Conservation (phyloP, 306 rosid genomes). For the Phaseolus lunatus region DNA sequence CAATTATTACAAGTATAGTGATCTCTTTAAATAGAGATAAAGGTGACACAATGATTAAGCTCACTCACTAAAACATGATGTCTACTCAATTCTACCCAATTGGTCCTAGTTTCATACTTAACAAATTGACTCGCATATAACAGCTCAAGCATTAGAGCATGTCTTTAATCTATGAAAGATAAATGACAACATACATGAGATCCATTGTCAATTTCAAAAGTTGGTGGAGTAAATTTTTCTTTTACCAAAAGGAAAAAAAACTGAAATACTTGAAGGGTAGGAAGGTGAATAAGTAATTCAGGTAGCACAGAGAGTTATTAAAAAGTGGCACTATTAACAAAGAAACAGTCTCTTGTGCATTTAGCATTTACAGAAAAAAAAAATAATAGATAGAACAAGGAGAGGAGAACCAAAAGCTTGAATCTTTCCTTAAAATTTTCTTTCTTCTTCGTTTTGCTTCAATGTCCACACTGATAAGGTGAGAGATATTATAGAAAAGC, state of each 20-base stretch:
- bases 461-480: background rate
- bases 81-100: too few relatives aligned
- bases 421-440: background rate
- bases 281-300: conserved; percentile 6
- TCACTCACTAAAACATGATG: too few relatives aligned
- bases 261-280: background rate
- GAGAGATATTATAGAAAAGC: background rate
- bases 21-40: too few relatives aligned
- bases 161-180: conserved; percentile 2
- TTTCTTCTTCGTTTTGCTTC: background rate
- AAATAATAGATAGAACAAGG: too few relatives aligned
- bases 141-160: conserved; percentile 8
- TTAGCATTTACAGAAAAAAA: too few relatives aligned
- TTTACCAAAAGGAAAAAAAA: background rate
- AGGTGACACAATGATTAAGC: too few relatives aligned
- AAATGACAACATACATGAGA: background rate
- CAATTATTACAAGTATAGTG: too few relatives aligned
- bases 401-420: background rate
- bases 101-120: too few relatives aligned
- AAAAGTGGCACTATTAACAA: background rate
- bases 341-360: too few relatives aligned
- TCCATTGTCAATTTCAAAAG: background rate
- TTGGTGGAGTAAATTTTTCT: background rate
- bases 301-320: background rate
- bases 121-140: too few relatives aligned